phyloP scores from a whole-genome alignment of 352 stramenopile species.

The Globisporangium irregulare region DNA sequence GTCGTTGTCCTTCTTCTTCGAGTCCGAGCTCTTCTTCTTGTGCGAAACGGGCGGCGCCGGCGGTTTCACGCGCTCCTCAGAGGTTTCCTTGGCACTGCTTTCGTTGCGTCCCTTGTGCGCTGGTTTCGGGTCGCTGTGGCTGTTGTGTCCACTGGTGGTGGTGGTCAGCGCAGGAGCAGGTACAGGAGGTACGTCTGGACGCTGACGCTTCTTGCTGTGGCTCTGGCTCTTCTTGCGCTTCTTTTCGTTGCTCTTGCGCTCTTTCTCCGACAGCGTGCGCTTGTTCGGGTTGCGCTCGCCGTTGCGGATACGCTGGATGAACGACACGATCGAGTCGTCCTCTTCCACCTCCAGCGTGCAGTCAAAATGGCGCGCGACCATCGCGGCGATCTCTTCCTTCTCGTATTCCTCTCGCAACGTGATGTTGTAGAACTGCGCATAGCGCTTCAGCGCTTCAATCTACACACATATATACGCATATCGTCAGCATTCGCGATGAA shows the following conservation, averaged over 20 bases:
- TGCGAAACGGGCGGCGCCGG: conserved; percentile 11
- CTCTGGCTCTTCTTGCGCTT: conserved; percentile 74
- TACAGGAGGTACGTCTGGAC: not conserved
- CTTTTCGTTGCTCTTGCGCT: conserved; percentile 57
- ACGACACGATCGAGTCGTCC: conserved; percentile 83
- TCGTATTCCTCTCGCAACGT: conserved; percentile 50
- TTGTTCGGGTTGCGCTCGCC: conserved; percentile 63
- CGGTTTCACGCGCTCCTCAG: conserved; percentile 28
- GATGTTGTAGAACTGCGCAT: conserved; percentile 79
- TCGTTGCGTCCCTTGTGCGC: not conserved
- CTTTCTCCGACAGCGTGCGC: conserved; percentile 53
- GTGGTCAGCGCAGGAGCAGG: not conserved
- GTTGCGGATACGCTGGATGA: conserved; percentile 83
- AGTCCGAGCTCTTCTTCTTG: conserved; percentile 42
- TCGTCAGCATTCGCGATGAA: not conserved
- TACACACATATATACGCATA: conserved; percentile 17
- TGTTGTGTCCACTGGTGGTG: not conserved
- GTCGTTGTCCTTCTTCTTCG: conserved; percentile 63
- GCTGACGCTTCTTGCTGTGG: conserved; percentile 39
- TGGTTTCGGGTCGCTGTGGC: not conserved
- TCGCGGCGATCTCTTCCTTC: conserved; percentile 72
- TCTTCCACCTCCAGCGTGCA: conserved; percentile 77
- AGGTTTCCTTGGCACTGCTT: conserved; percentile 8
- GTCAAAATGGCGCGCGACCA: conserved; percentile 82
- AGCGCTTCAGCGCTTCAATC: conserved; percentile 73